Evolutionary conservation across 169 alveolate species (phyloP).

Genomic region (Plasmodium berghei): DNA sequence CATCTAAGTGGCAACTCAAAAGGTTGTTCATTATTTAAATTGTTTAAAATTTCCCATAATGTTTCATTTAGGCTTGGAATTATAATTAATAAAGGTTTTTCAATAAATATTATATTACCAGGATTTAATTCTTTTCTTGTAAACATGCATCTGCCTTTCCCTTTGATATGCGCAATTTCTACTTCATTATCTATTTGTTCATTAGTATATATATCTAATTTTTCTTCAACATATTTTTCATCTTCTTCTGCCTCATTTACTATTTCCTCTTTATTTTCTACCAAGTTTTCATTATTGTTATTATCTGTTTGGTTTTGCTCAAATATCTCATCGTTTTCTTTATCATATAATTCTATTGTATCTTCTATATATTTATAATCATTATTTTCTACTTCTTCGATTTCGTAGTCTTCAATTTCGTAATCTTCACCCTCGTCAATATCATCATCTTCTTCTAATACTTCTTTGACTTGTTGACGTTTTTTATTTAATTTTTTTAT

Average conservation of each 20-base stretch:
- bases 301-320: neutral
- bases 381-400: constrained; percentile 9
- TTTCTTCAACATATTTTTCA: constrained; percentile 66
- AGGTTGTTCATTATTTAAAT: constrained; percentile 76
- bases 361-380: constrained; percentile 1
- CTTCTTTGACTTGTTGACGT: neutral
- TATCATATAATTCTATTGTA: neutral
- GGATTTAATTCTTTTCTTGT: constrained; percentile 84
- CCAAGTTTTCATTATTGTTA: neutral
- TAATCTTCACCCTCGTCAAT: constrained; percentile 2
- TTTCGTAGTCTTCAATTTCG: neutral
- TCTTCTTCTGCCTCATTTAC: constrained; percentile 15
- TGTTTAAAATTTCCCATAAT: constrained; percentile 79
- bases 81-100: constrained; percentile 86
- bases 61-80: constrained; percentile 83
- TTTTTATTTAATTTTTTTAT: neutral
- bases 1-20: constrained; percentile 87
- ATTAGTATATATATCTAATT: constrained; percentile 59
- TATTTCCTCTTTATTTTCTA: neutral
- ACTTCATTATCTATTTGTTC: constrained; percentile 81
- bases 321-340: constrained; percentile 4
- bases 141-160: constrained; percentile 89
- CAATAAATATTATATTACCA: constrained; percentile 86
- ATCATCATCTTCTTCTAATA: constrained; percentile 16
- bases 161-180: constrained; percentile 84